Conservation (phyloP, 345 rosid species). For the Aurinia saxatilis region DNA sequence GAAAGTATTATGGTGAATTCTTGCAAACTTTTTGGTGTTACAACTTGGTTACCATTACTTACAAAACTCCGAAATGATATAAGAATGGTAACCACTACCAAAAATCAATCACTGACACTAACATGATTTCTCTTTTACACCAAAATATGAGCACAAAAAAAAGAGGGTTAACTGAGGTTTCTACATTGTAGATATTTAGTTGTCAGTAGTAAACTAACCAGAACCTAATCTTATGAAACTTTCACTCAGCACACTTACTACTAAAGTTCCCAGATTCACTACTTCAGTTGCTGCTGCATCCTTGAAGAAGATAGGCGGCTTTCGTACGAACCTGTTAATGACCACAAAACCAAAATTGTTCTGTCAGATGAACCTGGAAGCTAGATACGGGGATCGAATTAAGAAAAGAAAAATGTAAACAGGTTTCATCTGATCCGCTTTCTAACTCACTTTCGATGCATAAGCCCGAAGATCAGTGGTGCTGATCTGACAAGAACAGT, state of each 20-base stretch:
- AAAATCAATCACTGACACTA: background rate
- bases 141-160: background rate
- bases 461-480: slow-evolving; percentile 69
- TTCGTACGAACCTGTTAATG: slow-evolving; percentile 53
- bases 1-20: no score
- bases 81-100: background rate
- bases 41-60: background rate
- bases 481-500: slow-evolving; percentile 64
- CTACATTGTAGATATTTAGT: background rate
- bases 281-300: slow-evolving; percentile 22
- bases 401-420: background rate
- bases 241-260: background rate
- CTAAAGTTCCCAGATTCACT: background rate
- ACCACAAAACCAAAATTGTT: background rate
- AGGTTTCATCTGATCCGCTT: background rate
- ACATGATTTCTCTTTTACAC: background rate
- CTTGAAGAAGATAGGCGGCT: slow-evolving; percentile 60
- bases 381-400: background rate
- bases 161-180: background rate
- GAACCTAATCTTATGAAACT: background rate
- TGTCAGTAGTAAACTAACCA: background rate
- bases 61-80: background rate
- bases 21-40: no score
- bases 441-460: slow-evolving; percentile 62
- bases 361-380: background rate